These are phyloP conservation scores for Solanum verrucosum DNA, from an alignment of 257 asterid genomes.

Conservation along the genomic window DNA sequence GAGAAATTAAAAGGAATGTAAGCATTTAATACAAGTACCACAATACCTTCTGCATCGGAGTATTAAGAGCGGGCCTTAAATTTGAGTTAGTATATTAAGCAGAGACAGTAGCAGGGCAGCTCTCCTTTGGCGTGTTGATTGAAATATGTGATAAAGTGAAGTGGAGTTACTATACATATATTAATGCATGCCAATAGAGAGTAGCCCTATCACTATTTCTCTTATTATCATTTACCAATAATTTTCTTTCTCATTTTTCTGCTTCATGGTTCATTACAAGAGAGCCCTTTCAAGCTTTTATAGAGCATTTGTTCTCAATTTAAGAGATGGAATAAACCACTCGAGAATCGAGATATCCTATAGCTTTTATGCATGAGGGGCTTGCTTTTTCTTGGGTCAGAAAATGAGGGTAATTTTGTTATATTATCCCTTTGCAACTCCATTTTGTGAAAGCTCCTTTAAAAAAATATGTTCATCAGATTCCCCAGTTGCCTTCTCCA, in stretches of 20 bases:
- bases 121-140: constrained; percentile 49
- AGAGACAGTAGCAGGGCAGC: constrained; percentile 48
- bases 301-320: neutral
- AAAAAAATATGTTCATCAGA: neutral
- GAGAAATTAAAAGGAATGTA: neutral
- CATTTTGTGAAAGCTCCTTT: neutral
- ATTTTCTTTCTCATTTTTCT: neutral
- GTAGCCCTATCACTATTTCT: constrained; percentile 35
- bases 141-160: neutral
- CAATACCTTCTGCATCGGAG: neutral
- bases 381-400: neutral
- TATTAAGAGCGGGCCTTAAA: neutral
- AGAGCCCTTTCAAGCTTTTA: neutral
- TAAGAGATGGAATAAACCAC: constrained; percentile 23
- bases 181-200: constrained; percentile 33
- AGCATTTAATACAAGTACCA: neutral
- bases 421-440: neutral
- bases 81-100: constrained; percentile 12
- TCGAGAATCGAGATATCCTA: constrained; percentile 30
- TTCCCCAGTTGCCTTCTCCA: constrained; percentile 9
- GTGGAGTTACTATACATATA: neutral
- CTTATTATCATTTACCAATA: constrained; percentile 2
- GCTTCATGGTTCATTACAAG: neutral
- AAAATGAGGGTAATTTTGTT: neutral
- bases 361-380: neutral